Evolutionary conservation across 371 early-diverging fungal genomes (phyloP), one percentile per base, ranked within the genome.

Genomic region (Mucor irregularis): DNA sequence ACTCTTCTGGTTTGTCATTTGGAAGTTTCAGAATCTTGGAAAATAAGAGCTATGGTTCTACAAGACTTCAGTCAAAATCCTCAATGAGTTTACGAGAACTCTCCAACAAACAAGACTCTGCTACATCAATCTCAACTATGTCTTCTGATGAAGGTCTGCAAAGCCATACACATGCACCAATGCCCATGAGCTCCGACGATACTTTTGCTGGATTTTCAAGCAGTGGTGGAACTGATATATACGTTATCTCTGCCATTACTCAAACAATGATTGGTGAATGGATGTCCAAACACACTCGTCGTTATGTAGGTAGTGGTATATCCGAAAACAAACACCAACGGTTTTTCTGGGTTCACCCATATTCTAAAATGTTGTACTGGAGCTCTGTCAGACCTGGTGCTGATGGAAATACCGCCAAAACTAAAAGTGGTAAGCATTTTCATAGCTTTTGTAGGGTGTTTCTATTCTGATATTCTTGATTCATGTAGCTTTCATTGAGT

Each of bases 341-440:
- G 17, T 92, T 83, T 67, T 86, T 91, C 28, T 92, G 93, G 93
- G 81, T 92, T 6, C 90, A 91, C 56, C 93, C 93, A n/a, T 91
- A 91, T 37, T 87, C 90, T 10, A 80, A 84, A 53, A 87, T 86
- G 13, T 58, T 92, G 22, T 87, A 90, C 62, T 92, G 93, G 93
- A 86, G 89, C 62, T 67, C 75, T 43, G 77, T 77, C 48, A 82
- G 84, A 26, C 91, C 91, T 21, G 87, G 83, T 25, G 69, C 71
- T 4, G 78, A 80, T 62, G 77, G 79, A 37, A 66, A 69, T 45
- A 78, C 80, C 51, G 62, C 78, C 26, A 71, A 69, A 28, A 74
- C 79, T 38, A 85, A 83, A 68, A 75, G 79, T 67, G 79, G 83
- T 77, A 75, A 62, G 61, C n/a, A 8, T 16, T 21, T 39, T 21